Percentiles rank a stretch among this genome's conserved stretches.
Conservation (phyloP, 129 eudicot species). For the carrot (Daucus carota) region DNA sequence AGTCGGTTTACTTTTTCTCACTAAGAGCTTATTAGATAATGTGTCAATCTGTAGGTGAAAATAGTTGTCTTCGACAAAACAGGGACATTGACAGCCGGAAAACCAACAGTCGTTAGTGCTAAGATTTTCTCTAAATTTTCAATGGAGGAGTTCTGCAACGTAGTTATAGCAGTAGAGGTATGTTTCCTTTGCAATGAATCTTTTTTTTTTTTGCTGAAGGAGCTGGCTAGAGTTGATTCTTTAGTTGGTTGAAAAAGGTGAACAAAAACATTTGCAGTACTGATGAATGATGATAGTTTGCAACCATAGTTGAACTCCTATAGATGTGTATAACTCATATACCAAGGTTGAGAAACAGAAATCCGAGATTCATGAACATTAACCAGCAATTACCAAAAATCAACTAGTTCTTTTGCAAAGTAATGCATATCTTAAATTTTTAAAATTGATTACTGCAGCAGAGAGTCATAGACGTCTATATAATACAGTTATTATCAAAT, state of each 20-base stretch:
- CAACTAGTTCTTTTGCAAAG: not conserved
- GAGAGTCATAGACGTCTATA: not conserved
- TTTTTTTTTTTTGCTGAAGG: not conserved
- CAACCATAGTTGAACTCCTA: not conserved
- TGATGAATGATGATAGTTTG: not conserved
- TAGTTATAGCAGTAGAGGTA: slow-evolving; percentile 80
- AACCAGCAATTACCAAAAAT: not conserved
- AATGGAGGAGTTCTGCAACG: slow-evolving; percentile 70
- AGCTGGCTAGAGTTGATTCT: not conserved
- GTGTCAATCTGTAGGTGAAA: slow-evolving; percentile 51
- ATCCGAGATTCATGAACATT: not conserved
- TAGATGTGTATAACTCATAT: not conserved
- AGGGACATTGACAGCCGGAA: slow-evolving; percentile 89
- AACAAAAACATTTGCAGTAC: not conserved
- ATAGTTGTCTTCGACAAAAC: slow-evolving; percentile 92
- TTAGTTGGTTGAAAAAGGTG: not conserved
- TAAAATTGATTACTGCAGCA: not conserved
- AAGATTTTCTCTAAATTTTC: slow-evolving; percentile 62
- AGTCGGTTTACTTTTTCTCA: not conserved
- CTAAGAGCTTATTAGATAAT: slow-evolving; percentile 10
- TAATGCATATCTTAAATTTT: not conserved
- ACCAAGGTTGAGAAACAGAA: not conserved
- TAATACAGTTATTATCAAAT: not conserved
- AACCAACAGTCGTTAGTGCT: slow-evolving; percentile 80
- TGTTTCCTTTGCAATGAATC: slow-evolving; percentile 11